Conservation (phyloP, 2,329 filamentous ascomycete genomes). For the Pseudocercospora cruenta region DNA sequence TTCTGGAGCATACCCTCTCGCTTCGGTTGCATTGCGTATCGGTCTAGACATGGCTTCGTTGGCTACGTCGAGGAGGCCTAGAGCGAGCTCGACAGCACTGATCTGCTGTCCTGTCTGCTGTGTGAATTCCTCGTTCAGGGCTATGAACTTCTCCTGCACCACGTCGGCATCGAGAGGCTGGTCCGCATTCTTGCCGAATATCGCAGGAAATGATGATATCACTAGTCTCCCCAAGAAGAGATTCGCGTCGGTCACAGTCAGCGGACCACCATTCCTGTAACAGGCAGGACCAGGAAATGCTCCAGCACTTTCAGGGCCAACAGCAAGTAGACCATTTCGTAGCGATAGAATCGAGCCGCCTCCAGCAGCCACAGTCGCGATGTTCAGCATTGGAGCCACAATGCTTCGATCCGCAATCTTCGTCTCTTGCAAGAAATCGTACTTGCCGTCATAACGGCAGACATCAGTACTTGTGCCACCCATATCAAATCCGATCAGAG, state of each 20-base stretch:
- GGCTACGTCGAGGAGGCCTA: constrained; percentile 81
- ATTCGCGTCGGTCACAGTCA: constrained; percentile 44
- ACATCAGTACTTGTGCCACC: constrained; percentile 41
- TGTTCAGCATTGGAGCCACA: constrained; percentile 39
- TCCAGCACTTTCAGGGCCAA: constrained; percentile 30
- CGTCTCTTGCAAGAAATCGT: constrained; percentile 40
- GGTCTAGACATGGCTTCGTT: constrained; percentile 87
- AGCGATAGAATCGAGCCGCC: constrained; percentile 49
- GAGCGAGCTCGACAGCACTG: constrained; percentile 76
- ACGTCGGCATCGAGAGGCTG: constrained; percentile 30
- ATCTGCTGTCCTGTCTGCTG: constrained; percentile 52
- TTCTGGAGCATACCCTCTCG: constrained; percentile 83
- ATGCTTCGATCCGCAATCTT: constrained; percentile 39
- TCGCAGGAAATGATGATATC: constrained; percentile 39
- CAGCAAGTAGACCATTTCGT: constrained; percentile 27
- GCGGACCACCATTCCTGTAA: constrained; percentile 41
- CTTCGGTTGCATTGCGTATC: constrained; percentile 84
- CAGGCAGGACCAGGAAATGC: constrained; percentile 41
- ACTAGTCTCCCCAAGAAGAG: constrained; percentile 39
- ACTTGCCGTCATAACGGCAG: constrained; percentile 38
- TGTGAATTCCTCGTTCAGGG: constrained; percentile 26
- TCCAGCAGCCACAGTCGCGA: constrained; percentile 47
- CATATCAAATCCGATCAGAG: constrained; percentile 36
- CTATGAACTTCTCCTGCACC: constrained; percentile 22
- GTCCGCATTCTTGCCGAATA: constrained; percentile 40